These are phyloP conservation scores for Kazachstania kunashirensis DNA, from an alignment of 805 yeast genomes.

Conservation along the genomic window DNA sequence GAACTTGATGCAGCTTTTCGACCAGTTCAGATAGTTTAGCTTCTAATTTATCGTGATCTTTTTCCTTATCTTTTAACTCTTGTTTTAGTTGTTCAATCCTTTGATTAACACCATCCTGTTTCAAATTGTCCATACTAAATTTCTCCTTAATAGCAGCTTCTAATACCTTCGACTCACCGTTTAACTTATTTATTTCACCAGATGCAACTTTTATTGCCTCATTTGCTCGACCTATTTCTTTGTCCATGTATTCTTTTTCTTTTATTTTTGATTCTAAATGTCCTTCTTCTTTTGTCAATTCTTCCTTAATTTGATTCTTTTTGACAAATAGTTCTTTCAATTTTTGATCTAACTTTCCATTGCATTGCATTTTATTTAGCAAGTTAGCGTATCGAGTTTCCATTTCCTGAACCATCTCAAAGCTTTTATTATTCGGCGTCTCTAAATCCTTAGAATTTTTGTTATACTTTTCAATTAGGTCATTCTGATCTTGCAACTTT, in stretches of 20 bases:
- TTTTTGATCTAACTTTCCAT: constrained; percentile 6
- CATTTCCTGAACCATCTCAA: constrained; percentile 19
- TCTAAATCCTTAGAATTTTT: constrained; percentile 27
- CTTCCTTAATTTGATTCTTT: constrained; percentile 38
- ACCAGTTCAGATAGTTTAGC: constrained; percentile 10
- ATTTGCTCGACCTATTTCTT: constrained; percentile 47
- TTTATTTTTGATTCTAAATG: constrained; percentile 39
- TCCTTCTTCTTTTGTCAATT: constrained; percentile 35
- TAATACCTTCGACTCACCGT: constrained; percentile 9
- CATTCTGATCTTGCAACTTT: constrained; percentile 37
- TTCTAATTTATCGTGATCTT: constrained; percentile 9
- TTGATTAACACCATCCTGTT: constrained; percentile 6
- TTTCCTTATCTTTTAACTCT: constrained; percentile 10
- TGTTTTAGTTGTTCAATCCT: constrained; percentile 10
- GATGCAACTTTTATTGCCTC: constrained; percentile 40
- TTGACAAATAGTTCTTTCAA: constrained; percentile 15
- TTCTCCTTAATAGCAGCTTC: constrained; percentile 10
- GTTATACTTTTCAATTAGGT: constrained; percentile 10
- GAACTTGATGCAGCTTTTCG: constrained; percentile 17
- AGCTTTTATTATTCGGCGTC: constrained; percentile 22
- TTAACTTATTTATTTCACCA: constrained; percentile 18
- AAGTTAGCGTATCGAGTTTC: constrained; percentile 25
- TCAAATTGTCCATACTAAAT: constrained; percentile 5
- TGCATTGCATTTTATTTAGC: constrained; percentile 11
- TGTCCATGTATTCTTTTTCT: constrained; percentile 55